Percentiles rank a stretch among this genome's conserved stretches.
These are phyloP conservation scores for Mrakia frigida DNA, from an alignment of 768 basidiomycete genomes.

Conservation along the genomic window DNA sequence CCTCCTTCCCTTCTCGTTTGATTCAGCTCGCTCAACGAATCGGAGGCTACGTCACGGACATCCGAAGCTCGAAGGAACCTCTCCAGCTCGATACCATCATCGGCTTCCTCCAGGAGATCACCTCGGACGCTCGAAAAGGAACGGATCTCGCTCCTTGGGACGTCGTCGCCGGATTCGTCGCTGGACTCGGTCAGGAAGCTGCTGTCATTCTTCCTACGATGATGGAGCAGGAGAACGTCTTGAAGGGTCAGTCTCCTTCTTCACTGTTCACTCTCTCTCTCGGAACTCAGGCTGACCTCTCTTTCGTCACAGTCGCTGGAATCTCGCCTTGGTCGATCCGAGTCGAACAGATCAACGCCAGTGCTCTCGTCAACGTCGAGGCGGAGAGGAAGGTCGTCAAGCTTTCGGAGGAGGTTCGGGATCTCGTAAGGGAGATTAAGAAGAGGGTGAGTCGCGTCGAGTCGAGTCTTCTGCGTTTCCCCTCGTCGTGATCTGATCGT, in stretches of 20 bases:
- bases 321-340: constrained; percentile 79
- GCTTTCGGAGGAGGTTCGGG: constrained; percentile 83
- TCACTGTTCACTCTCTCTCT: no score
- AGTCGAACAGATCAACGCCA: constrained; percentile 74
- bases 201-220: constrained; percentile 59
- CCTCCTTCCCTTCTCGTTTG: constrained; percentile 6
- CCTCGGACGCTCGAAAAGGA: constrained; percentile 60
- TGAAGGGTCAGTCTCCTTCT: constrained; percentile 59
- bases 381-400: constrained; percentile 82
- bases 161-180: constrained; percentile 63
- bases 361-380: constrained; percentile 78
- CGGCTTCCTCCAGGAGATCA: constrained; percentile 66
- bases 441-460: constrained; percentile 45
- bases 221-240: constrained; percentile 67
- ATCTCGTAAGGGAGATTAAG: constrained; percentile 74
- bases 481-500: neutral
- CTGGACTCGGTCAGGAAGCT: constrained; percentile 65
- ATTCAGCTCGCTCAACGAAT: constrained; percentile 79
- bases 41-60: constrained; percentile 76
- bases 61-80: constrained; percentile 67
- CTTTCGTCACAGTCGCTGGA: constrained; percentile 46
- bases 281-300: constrained; percentile 3
- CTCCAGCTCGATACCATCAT: constrained; percentile 71
- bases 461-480: neutral
- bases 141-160: constrained; percentile 69